These are phyloP conservation scores for Craterostigma plantagineum DNA, from an alignment of 257 asterid species.

Conservation along the genomic window DNA sequence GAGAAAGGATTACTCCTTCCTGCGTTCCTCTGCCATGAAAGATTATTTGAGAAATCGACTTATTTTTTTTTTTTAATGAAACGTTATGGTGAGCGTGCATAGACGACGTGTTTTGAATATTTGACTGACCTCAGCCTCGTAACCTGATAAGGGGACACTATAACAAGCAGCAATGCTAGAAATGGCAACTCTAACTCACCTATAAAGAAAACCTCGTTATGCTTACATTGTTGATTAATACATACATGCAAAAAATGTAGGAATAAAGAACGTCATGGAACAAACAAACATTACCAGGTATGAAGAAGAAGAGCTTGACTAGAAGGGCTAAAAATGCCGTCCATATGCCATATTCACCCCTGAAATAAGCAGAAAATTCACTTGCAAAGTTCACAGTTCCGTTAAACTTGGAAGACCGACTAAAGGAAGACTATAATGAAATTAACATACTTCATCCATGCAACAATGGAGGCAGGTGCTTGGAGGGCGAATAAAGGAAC, in stretches of 20 bases:
- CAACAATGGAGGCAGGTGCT: conserved; percentile 58
- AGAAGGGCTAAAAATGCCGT: conserved; percentile 85
- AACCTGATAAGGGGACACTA: conserved; percentile 56
- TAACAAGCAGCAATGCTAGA: conserved; percentile 43
- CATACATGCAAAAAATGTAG: too few species aligned
- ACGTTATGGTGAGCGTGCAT: not conserved
- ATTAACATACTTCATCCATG: conserved; percentile 97
- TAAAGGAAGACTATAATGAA: not conserved
- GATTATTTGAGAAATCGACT: conserved; percentile 5
- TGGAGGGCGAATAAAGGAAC: conserved; percentile 68
- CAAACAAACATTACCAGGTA: conserved; percentile 38
- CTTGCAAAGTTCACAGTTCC: not conserved
- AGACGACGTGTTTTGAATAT: not conserved
- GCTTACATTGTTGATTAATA: not conserved
- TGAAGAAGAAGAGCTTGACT: conserved; percentile 64
- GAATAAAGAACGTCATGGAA: too few species aligned
- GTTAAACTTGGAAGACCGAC: not conserved
- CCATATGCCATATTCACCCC: conserved; percentile 96
- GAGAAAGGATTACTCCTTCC: conserved; percentile 62
- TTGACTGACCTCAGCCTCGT: conserved; percentile 55
- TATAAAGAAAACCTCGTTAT: conserved; percentile 15
- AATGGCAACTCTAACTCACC: conserved; percentile 86
- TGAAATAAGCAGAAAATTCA: conserved; percentile 12
- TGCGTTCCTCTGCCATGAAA: conserved; percentile 52
- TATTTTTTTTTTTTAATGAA: not conserved